Percentiles rank a stretch among this genome's conserved stretches.
Conservation (phyloP, 2,329 filamentous ascomycete genomes). For the Bipolaris oryzae region DNA sequence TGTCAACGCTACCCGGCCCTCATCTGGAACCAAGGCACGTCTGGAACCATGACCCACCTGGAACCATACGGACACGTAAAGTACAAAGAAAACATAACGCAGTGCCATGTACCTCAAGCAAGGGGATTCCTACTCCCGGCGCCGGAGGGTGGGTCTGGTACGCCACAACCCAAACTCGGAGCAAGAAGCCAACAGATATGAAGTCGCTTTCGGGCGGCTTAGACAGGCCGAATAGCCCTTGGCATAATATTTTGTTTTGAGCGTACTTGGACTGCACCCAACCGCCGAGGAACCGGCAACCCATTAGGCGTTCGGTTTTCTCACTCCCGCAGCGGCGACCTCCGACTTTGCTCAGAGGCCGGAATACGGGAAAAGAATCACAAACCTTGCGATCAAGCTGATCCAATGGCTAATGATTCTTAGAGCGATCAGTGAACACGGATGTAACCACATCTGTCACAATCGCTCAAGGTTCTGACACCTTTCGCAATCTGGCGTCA, state of each 20-base stretch:
- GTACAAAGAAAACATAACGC: neutral
- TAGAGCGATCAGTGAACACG: constrained; percentile 1
- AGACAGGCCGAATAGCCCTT: constrained; percentile 41
- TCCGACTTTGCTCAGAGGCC: neutral
- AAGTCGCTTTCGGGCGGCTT: constrained; percentile 24
- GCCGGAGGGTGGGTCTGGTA: constrained; percentile 25
- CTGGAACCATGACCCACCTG: no score
- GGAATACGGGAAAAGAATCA: neutral
- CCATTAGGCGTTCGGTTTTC: neutral
- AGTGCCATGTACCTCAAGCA: constrained; percentile 4
- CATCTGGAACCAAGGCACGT: neutral
- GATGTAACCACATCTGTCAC: neutral
- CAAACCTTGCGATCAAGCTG: neutral
- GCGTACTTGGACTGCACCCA: constrained; percentile 22
- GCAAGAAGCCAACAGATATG: constrained; percentile 46
- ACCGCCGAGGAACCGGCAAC: neutral
- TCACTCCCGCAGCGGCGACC: neutral
- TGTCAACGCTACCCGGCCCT: no score
- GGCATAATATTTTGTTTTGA: constrained; percentile 39
- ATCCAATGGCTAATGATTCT: neutral
- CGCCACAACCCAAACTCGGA: constrained; percentile 29
- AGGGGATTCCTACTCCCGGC: constrained; percentile 37
- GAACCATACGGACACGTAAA: neutral
- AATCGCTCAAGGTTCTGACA: neutral
- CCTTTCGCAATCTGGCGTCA: neutral